Evolutionary conservation across 2,329 filamentous ascomycete genomes (phyloP), one percentile per base, ranked within the genome.

Genomic region (Venturia pyrina): DNA sequence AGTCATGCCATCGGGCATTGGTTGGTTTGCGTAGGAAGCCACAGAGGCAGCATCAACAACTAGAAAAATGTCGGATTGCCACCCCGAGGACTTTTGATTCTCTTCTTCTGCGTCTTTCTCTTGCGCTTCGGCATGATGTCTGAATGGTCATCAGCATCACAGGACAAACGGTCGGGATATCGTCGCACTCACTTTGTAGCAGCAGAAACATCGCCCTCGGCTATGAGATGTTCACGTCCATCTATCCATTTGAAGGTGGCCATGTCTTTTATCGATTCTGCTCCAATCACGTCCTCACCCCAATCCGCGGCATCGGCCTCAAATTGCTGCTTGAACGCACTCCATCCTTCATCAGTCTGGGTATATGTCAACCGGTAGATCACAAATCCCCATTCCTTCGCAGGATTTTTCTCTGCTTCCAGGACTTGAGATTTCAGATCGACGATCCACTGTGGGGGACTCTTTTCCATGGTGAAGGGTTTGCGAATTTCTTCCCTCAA

Each of bases 281-380:
- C 59, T 41, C 32, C 59, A 21, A 13, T 7, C 13, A 62, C 34
- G 3, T 40, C 59, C 24, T 62, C 59, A 15, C 59, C 59, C 59
- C 59, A 62, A 7, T 41, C 32, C 15, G 34, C 59, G n/a, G 41
- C 57, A 15, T 62, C 59, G 21, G 59, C 59, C n/a, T 62, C 34
- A 15, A 62, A 62, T 19, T 19, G 21, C n/a, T 62, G 37, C 32
- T 41, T n/a, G 24, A 21, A 62, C 11, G 10, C n/a, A 24, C n/a
- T 28, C 59, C 59, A 62, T 15, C n/a, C 34, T 11, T 40, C 59
- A 11, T 62, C 59, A 5, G 59, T 41, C 32, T 41, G 59, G 4
- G n/a, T 24, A 15, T 62, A 62, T 40, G 34, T 62, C n/a, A 62
- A 41, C 10, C 59, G 24, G 59, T 62, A 62, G 5, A 44, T 62